Evolutionary conservation across 345 rosid genomes (phyloP), one percentile per base, ranked within the genome.

Genomic region (Lagerstroemia speciosa): DNA sequence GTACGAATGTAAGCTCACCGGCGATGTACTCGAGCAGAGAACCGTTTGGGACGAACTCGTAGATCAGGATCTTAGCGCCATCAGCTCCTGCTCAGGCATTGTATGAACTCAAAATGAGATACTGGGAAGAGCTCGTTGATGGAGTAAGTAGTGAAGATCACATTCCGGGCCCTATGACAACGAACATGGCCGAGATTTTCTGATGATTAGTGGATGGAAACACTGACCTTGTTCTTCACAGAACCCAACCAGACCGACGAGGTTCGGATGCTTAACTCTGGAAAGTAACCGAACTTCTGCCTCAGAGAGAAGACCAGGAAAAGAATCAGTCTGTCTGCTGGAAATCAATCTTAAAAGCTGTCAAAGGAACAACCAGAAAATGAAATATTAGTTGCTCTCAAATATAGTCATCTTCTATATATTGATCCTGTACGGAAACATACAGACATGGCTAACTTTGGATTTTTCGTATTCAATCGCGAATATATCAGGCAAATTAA

Each of bases 261-360:
- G 89, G 75, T 85, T 85, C 34, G 67, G 76, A 72, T 88, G 90
- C 79, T 75, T 77, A 26, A 84, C 84, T 68, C 75, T 78, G 0
- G 86, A 76, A 33, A 88, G 80, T 5, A 85, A 80, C 65, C 66
- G 79, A 45, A 84, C 87, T 77, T 88, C 89, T 88, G 90, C 76
- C 58, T 70, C 73, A 78, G 50, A 78, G 50, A 69, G 74, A 77
- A 68, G 37, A 73, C 8, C 14, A 24, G 74, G 73, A 69, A 12
- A 55, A 38, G 48, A 48, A 65, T 78, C 69, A 69, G 34, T 41
- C 12, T 34, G 20, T 46, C 48, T 69, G 67, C 30, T 9, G 34
- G 55, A 14, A 27, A 61, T 16, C 17, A 70, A 30, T 36, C 55
- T 37, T 40, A 43, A 58, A 60, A 27, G 12, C 31, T 26, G 58